Percentiles rank a stretch among this genome's conserved stretches.
phyloP scores from a whole-genome alignment of 768 basidiomycete genomes.

The Tricholoma sp. region DNA sequence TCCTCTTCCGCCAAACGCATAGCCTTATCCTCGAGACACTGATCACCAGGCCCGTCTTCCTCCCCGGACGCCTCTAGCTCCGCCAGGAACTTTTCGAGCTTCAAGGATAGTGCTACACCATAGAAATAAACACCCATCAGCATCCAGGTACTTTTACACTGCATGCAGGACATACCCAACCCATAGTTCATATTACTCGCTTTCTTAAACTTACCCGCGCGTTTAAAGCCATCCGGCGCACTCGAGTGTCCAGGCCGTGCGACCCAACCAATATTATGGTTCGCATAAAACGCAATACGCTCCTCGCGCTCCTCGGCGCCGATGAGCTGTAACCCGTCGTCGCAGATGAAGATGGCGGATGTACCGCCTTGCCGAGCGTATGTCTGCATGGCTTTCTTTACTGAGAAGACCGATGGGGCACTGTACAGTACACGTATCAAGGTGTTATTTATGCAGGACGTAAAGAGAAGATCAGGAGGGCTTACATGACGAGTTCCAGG shows the following conservation, averaged over 20 bases:
- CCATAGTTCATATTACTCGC: slow-evolving; percentile 79
- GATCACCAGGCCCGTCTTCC: slow-evolving; percentile 34
- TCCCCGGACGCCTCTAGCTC: slow-evolving; percentile 38
- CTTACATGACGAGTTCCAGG: slow-evolving; percentile 67
- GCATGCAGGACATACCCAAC: slow-evolving; percentile 33
- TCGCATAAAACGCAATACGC: slow-evolving; percentile 73
- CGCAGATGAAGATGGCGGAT: slow-evolving; percentile 75
- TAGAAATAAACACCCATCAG: no score
- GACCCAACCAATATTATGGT: slow-evolving; percentile 72
- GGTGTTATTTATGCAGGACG: slow-evolving; percentile 7
- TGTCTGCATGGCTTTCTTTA: slow-evolving; percentile 83
- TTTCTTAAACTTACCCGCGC: slow-evolving; percentile 89
- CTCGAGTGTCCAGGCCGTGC: slow-evolving; percentile 71
- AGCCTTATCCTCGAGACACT: slow-evolving; percentile 64
- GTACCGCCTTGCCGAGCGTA: slow-evolving; percentile 81
- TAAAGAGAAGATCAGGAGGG: slow-evolving; percentile 6
- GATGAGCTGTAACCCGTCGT: slow-evolving; percentile 76
- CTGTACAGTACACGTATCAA: slow-evolving; percentile 24
- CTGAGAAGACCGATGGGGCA: slow-evolving; percentile 66
- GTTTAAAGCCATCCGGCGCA: slow-evolving; percentile 82
- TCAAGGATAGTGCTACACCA: slow-evolving; percentile 51
- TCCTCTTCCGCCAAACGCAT: slow-evolving; percentile 72
- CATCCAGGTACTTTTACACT: no score
- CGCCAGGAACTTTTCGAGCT: slow-evolving; percentile 47
- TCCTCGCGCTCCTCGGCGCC: slow-evolving; percentile 54